phyloP scores from a whole-genome alignment of 75 land plant species.

The Cryptomeria japonica region DNA sequence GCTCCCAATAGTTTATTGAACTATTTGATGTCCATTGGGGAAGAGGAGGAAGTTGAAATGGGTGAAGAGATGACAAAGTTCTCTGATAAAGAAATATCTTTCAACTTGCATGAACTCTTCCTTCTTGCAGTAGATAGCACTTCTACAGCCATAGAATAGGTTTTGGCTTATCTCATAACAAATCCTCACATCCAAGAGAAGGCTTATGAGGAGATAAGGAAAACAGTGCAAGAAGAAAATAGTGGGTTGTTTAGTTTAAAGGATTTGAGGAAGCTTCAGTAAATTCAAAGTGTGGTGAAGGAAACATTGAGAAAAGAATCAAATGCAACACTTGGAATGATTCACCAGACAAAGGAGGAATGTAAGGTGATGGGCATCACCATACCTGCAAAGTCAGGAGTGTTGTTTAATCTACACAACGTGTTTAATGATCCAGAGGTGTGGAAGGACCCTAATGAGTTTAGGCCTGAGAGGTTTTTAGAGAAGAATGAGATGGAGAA shows the following conservation, averaged over 20 bases:
- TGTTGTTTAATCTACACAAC: background rate
- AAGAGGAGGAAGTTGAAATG: background rate
- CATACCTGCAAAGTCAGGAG: background rate
- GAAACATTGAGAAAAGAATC: constrained; percentile 7
- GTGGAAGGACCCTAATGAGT: background rate
- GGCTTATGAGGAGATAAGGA: no score
- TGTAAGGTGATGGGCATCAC: background rate
- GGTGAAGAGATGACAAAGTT: no score
- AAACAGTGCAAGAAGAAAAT: background rate
- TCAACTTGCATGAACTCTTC: background rate
- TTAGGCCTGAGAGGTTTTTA: background rate
- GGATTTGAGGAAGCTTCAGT: constrained; percentile 1
- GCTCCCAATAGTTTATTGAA: background rate
- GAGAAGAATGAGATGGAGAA: background rate
- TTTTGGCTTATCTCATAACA: no score
- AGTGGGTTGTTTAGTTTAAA: background rate
- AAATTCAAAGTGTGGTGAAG: constrained; percentile 11
- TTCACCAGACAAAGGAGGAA: background rate
- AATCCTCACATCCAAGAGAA: no score
- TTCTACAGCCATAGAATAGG: no score
- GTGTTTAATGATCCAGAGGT: background rate
- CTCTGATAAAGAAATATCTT: background rate
- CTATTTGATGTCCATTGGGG: background rate
- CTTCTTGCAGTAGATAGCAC: no score
- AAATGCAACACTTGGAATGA: background rate